phyloP scores from a whole-genome alignment of 345 rosid species.

The Triadica sebifera region DNA sequence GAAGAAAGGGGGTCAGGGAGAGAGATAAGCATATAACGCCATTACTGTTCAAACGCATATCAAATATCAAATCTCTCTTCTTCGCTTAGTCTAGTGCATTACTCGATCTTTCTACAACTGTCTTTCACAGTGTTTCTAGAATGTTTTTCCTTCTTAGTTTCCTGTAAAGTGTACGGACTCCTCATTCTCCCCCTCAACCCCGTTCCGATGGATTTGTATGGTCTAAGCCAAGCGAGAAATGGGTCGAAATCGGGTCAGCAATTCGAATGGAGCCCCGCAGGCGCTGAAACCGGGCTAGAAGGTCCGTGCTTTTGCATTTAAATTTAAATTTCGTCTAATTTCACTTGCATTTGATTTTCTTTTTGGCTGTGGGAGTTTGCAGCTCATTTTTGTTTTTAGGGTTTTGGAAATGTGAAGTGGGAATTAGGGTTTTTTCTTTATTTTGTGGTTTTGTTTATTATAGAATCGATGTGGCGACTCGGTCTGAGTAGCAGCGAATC shows the following conservation, averaged over 20 bases:
- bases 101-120: not conserved
- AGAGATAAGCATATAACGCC: not conserved
- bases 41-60: not conserved
- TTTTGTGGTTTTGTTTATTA: not conserved
- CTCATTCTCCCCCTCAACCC: slow-evolving; percentile 10
- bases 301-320: slow-evolving; percentile 14
- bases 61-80: not conserved
- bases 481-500: slow-evolving; percentile 19
- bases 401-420: slow-evolving; percentile 25
- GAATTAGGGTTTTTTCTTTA: slow-evolving; percentile 31
- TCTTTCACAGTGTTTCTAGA: not conserved
- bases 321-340: slow-evolving; percentile 7
- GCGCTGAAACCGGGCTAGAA: slow-evolving; percentile 22
- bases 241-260: slow-evolving; percentile 58
- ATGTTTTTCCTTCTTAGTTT: not conserved
- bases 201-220: slow-evolving; percentile 66
- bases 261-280: slow-evolving; percentile 23
- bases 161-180: slow-evolving; percentile 43
- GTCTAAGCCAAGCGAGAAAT: slow-evolving; percentile 47
- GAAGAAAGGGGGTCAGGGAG: not conserved
- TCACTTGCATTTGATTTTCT: not conserved
- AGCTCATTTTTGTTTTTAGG: slow-evolving; percentile 11
- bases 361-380: not conserved
- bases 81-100: not conserved
- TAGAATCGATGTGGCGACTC: slow-evolving; percentile 26